Evolutionary conservation across 2,329 filamentous ascomycete genomes (phyloP), one percentile per base, ranked within the genome.

Genomic region (Sclerotinia trifoliorum): DNA sequence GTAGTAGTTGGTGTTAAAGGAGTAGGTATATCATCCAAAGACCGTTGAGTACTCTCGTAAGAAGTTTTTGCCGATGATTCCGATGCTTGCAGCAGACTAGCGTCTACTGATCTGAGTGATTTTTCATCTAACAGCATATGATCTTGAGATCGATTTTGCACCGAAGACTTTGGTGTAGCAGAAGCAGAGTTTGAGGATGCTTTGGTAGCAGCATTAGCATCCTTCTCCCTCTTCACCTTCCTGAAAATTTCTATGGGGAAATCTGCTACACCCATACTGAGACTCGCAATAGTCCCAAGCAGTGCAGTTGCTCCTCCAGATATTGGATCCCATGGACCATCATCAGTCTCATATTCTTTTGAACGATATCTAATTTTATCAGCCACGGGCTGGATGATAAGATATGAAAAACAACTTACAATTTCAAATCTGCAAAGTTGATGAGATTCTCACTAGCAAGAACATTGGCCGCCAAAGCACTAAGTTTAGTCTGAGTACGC

Each of bases 221-320:
- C 68, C 64, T 68, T 71, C n/a, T 68, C 72, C 39, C 72, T 71
- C 48, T 75, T 74, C 21, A 76, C 73, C 15, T 67, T 71, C 67
- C 82, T 84, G 77, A 87, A 86, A 6, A 88, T 77, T 69, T 87
- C 84, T 24, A 84, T 79, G 2, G 87, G 87, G 72, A 89, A 85
- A 75, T 96, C 93, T 0, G 91, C 91, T 52, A 96, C 84, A 1
- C 92, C 92, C 85, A 96, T 90, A 74, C 91, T 86, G 68, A 97
- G 89, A 51, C 86, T 90, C 35, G 90, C 88, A 58, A 95, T 82
- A n/a, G 94, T 94, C 7, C 91, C 90, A n/a, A 96, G 81, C 0
- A 97, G 80, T 0, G 93, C 92, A 56, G 88, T 86, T 0, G 92
- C 88, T 21, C 88, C 91, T 26, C 92, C 92, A 19, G 90, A 88